Evolutionary conservation across 495 filamentous ascomycete genomes (phyloP), one percentile per base, ranked within the genome.

Genomic region (Aspergillus nanangensis): DNA sequence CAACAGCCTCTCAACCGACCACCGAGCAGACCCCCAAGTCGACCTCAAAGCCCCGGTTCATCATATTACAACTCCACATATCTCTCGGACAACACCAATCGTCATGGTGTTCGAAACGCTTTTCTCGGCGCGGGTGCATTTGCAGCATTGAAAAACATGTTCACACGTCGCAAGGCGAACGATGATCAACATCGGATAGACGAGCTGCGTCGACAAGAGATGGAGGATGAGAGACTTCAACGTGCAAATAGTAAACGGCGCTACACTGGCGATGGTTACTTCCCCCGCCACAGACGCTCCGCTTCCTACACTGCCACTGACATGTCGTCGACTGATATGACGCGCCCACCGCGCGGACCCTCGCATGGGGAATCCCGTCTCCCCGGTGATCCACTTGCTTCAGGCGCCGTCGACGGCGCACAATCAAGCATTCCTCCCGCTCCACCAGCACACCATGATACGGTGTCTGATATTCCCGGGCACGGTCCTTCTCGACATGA

Each of bases 121-220:
- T 50, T 93, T 21, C 78, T 83, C 24, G 81, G 79, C 2, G 67
- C 88, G 4, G 90, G 90, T 9, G 75, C 77, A 7, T 63, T 77
- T 70, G 68, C 85, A 58, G 65, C 88, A 52, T 62, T 79, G 66
- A 62, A 82, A 62, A 86, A 82, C 58, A 72, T 82, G 53, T 81
- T 84, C 54, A 81, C 75, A 27, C 78, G 78, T 37, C 70, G 78
- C 9, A 77, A 74, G 50, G 78, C 79, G 13, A 69, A 74, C 37
- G 81, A 79, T 53, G 83, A 88, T 41, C 73, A 88, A 33, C 76
- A 72, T 13, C 74, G 83, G n/a, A 40, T 87, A 13, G 80, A 82
- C 24, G 75, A 78, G 3, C 71, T 87, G 17, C 77, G 72, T 33
- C 64, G 65, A 33, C 71, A 62, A 29, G 77, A 83, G 22, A 58